A percentile compares a stretch with the other conserved stretches of the same genome.
phyloP scores from a whole-genome alignment of 495 filamentous ascomycete genomes.

The Hapsidospora chrysogenum region DNA sequence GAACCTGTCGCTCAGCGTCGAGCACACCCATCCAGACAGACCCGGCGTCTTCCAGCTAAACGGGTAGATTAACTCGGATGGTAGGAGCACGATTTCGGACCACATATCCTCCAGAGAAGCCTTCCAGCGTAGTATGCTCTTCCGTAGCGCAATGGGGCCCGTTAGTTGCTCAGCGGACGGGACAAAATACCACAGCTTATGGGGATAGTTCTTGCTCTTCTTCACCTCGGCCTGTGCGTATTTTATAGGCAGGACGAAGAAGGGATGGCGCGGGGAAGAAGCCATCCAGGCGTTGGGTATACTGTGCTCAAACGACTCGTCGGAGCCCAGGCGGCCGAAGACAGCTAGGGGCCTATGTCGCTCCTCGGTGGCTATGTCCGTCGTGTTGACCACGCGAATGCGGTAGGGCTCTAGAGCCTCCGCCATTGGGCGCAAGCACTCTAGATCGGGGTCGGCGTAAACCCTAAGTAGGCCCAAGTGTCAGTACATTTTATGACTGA shows the following conservation, averaged over 20 bases:
- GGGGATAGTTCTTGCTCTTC: slow-evolving; percentile 3
- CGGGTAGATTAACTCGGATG: slow-evolving; percentile 8
- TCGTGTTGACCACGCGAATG: not conserved
- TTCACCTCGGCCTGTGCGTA: slow-evolving; percentile 3
- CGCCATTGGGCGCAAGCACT: slow-evolving; percentile 8
- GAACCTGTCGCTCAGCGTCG: slow-evolving; percentile 4
- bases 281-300: slow-evolving; percentile 13
- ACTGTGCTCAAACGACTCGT: slow-evolving; percentile 4
- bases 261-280: slow-evolving; percentile 10
- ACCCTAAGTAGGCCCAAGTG: slow-evolving; percentile 4
- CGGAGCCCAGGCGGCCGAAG: slow-evolving; percentile 10
- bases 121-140: slow-evolving; percentile 4
- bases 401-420: slow-evolving; percentile 6
- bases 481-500: not conserved
- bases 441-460: slow-evolving; percentile 11
- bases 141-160: slow-evolving; percentile 4
- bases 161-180: not conserved
- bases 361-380: not conserved
- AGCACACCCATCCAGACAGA: slow-evolving; percentile 3
- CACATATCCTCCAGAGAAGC: not conserved
- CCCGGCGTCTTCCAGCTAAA: slow-evolving; percentile 9
- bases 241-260: slow-evolving; percentile 8
- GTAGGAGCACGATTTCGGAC: slow-evolving; percentile 5
- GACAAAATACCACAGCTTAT: not conserved
- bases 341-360: slow-evolving; percentile 2